These are phyloP conservation scores for Saccharum officinarum DNA, from an alignment of 176 grass and related monocot species.

Conservation along the genomic window DNA sequence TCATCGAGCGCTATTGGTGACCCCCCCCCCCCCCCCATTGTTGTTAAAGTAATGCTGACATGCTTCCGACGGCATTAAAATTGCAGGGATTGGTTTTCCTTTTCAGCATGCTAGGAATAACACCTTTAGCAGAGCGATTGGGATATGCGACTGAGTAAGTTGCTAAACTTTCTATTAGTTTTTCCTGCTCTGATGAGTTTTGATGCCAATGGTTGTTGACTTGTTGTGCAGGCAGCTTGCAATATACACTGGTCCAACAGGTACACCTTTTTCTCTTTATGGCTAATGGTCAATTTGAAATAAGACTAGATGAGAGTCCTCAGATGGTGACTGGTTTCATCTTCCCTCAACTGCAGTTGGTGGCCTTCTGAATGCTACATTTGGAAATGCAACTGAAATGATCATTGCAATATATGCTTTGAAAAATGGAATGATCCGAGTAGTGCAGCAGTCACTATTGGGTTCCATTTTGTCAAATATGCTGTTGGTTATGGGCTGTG, in stretches of 20 bases:
- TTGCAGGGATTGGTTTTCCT: constrained; percentile 69
- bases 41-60: constrained; percentile 15
- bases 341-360: constrained; percentile 60
- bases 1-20: neutral
- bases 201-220: constrained; percentile 26
- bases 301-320: neutral
- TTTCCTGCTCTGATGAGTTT: constrained; percentile 27
- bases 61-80: constrained; percentile 1
- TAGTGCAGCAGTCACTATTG: constrained; percentile 80
- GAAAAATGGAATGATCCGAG: constrained; percentile 73
- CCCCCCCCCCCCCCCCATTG: neutral
- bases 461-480: constrained; percentile 96
- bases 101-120: constrained; percentile 83
- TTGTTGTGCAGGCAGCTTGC: constrained; percentile 76
- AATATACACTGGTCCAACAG: constrained; percentile 69
- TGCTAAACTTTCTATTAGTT: constrained; percentile 25
- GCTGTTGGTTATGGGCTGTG: constrained; percentile 71
- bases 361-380: constrained; percentile 89
- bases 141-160: constrained; percentile 90
- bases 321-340: neutral
- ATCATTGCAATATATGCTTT: constrained; percentile 86
- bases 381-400: constrained; percentile 92
- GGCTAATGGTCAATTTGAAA: neutral
- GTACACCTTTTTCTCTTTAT: constrained; percentile 47
- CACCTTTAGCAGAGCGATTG: constrained; percentile 79